Evolutionary conservation across 2,329 filamentous ascomycete species (phyloP), one percentile per base, ranked within the genome.

Genomic region (Nothomitra cinnamomea): DNA sequence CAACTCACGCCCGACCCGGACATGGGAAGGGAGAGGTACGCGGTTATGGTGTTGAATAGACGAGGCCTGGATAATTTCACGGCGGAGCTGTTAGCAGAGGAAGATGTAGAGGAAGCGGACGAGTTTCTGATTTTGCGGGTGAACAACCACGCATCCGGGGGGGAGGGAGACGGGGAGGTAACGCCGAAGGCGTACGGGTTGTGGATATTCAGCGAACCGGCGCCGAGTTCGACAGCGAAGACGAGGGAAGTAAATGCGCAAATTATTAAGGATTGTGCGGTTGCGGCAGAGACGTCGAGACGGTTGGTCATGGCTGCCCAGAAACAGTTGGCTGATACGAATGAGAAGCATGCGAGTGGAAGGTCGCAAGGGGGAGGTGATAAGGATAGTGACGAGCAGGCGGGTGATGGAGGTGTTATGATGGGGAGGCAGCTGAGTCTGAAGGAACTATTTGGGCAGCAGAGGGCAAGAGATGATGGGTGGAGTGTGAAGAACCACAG

Each of bases 41-140:
- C 64, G 38, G 76, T 86, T 15, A 84, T 88, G 60, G 73, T 90
- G 5, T 72, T 90, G 57, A 89, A 87, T 67, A 75, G 85, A 45
- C 76, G 80, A 41, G 79, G 80, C 0, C 69, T 87, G 51, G 76
- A 83, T 52, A 89, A 90, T 61, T 74, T 88, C 53, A 72, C 81
- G 41, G 70, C 86, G 12, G 78, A 81, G 56, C 69, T 87, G n/a
- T 72, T 72, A 10, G 70, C 73, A 15, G 74, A 81, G 35, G 70
- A 69, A 41, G 74, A 83, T 55, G 79, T 85, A 41, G 83, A 88
- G 65, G 70, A 83, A 22, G 74, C 70, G 15, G 76, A 78, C 8
- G 74, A 79, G 56, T 81, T 77, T 59, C 71, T 82, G 45, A 82
- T 82, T 54, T 64, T 82, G 52, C 75, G 66, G 69, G 17, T 10